Base-by-base conservation (phyloP, 306 rosid species). In the Styphnolobium japonicum region DNA sequence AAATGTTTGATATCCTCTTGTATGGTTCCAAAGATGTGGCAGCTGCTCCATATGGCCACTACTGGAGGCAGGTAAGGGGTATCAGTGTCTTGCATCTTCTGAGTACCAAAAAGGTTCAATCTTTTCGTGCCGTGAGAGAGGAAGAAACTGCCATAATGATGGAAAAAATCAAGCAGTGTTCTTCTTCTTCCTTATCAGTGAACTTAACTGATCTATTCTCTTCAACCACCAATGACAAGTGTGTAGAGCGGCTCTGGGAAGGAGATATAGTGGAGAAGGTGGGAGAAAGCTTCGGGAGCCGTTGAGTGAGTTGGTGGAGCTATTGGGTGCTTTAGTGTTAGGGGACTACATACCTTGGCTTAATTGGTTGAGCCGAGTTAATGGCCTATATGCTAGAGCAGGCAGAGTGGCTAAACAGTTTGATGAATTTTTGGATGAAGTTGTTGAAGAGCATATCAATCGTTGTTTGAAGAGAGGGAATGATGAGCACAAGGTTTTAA, bases 221-320 rank as follows among this genome's bases (percentile, higher is more conserved):
- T 3, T 10, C 27, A 11, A 0, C 43, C 7, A 39, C 79, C 0
- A 61, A 71, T 52, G 57, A 71, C 10, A 29, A 40, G 60, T 62
- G 48, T 71, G 79, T 42, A 80, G 83, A 29, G 39, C 10, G 58
- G 48, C 70, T n/a, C 39, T 71, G 25, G 83, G 79, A 0, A 73
- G 12, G 78, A 73, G 27, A 16, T 73, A 57, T 2, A 2, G 55
- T n/a, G 52, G 23, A 43, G 39, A 36, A 19, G 27, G 23, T 0
- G 72, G 36, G 34, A 48, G 52, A 7, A 21, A 23, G 6, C 75
- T 79, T 36, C 10, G n/a, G 9, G 45, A 51, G 45, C 19, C 34
- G 11, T 6, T 71, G 22, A 1, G 0, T 0, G n/a, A 71, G 16
- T 48, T 79, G 10, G 3, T 2, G 4, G 66, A 60, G 3, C 4